A percentile compares a stretch with the other conserved stretches of the same genome.
Conservation (phyloP, 352 stramenopile genomes). For the Pythium scleroteichum region DNA sequence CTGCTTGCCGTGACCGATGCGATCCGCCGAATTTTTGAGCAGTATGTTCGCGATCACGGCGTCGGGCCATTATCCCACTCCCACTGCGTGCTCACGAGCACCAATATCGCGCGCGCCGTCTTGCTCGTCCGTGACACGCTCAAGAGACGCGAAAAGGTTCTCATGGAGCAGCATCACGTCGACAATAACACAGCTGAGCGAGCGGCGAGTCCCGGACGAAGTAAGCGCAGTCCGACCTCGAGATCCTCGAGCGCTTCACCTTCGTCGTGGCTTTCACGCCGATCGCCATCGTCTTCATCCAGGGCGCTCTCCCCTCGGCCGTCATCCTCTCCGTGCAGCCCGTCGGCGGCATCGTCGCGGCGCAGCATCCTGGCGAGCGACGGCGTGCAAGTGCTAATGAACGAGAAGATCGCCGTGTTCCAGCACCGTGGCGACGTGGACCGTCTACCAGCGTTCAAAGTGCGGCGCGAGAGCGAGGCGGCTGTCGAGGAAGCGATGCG, state of each 20-base stretch:
- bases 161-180: neutral
- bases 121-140: conserved; percentile 33
- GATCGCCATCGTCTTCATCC: conserved; percentile 3
- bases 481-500: conserved; percentile 34
- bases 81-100: conserved; percentile 32
- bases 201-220: conserved; percentile 2
- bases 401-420: conserved; percentile 46
- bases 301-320: conserved; percentile 2
- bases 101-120: conserved; percentile 43
- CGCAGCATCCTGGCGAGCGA: conserved; percentile 54
- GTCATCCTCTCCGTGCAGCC: conserved; percentile 8
- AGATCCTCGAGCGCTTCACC: conserved; percentile 4
- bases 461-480: conserved; percentile 37
- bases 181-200: conserved; percentile 14
- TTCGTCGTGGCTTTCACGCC: neutral
- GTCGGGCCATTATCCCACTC: conserved; percentile 16
- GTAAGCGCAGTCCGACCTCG: neutral
- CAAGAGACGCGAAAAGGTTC: neutral
- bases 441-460: conserved; percentile 37
- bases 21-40: conserved; percentile 27
- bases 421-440: conserved; percentile 38
- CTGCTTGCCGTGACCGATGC: conserved; percentile 26
- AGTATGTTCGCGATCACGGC: conserved; percentile 23
- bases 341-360: conserved; percentile 20
- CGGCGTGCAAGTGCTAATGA: conserved; percentile 51